A percentile compares a stretch with the other conserved stretches of the same genome.
phyloP scores from a whole-genome alignment of 2,329 filamentous ascomycete species.

The Pseudocercospora crystallina region DNA sequence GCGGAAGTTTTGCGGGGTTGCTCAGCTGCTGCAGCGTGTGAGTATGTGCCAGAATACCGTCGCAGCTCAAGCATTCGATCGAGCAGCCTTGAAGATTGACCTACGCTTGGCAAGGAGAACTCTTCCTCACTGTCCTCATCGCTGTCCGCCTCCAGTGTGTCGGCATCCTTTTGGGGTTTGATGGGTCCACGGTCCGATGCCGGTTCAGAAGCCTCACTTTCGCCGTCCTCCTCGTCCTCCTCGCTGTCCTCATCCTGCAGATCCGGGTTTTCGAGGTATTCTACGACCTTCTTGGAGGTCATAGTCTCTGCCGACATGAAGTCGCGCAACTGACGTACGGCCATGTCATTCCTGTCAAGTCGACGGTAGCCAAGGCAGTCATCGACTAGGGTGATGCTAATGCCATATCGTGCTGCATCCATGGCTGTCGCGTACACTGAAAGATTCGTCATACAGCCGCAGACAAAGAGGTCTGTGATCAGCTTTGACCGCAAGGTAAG shows the following conservation, averaged over 20 bases:
- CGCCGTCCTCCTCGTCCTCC: conserved; percentile 15
- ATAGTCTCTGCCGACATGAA: conserved; percentile 71
- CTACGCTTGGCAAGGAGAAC: conserved; percentile 20
- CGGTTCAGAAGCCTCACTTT: too few species aligned
- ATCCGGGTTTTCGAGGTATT: conserved; percentile 21
- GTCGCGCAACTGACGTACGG: conserved; percentile 69
- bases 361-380: conserved; percentile 84
- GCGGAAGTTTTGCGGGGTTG: conserved; percentile 22
- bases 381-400: conserved; percentile 80
- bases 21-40: conserved; percentile 20
- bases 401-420: conserved; percentile 84
- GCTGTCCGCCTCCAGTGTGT: conserved; percentile 21
- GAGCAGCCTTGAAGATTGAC: conserved; percentile 16
- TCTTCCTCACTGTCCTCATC: conserved; percentile 24
- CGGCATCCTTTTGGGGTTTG: not conserved
- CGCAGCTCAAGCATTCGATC: conserved; percentile 15
- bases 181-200: not conserved
- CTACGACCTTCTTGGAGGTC: conserved; percentile 51
- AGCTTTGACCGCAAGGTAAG: conserved; percentile 78
- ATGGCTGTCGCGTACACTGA: conserved; percentile 89
- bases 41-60: conserved; percentile 14
- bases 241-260: conserved; percentile 11
- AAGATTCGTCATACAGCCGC: conserved; percentile 81
- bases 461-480: conserved; percentile 85
- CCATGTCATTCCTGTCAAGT: conserved; percentile 66